These are phyloP conservation scores for Neurospora tetraspora DNA, from an alignment of 495 filamentous ascomycete species.

Conservation along the genomic window DNA sequence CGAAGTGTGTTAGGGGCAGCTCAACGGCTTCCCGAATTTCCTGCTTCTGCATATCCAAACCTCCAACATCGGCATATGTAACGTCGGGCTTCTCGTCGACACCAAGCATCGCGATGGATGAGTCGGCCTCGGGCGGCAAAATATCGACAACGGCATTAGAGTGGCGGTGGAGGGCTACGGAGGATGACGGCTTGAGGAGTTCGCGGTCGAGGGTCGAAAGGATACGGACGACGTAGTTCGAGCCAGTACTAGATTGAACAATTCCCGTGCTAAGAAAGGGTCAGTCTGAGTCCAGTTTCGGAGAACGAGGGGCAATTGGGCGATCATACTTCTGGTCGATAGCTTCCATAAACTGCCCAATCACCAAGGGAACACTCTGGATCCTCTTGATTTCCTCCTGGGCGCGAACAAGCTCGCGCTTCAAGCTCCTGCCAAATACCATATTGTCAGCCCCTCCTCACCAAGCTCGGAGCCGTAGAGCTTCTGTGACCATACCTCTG, in stretches of 20 bases:
- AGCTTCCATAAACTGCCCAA: constrained; percentile 99
- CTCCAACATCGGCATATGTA: constrained; percentile 95
- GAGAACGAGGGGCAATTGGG: not conserved
- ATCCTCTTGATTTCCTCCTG: constrained; percentile 99
- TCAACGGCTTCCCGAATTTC: constrained; percentile 97
- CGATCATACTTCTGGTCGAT: constrained; percentile 90
- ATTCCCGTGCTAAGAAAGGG: constrained; percentile 69
- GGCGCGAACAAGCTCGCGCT: constrained; percentile 90
- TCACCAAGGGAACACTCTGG: constrained; percentile 94
- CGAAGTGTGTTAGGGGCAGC: constrained; percentile 90
- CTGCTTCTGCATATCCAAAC: constrained; percentile 99
- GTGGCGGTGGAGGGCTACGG: constrained; percentile 93
- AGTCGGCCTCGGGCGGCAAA: constrained; percentile 93
- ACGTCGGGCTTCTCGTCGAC: constrained; percentile 97
- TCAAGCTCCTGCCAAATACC: constrained; percentile 60
- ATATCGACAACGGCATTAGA: constrained; percentile 98
- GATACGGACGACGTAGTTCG: constrained; percentile 98
- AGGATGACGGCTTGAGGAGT: constrained; percentile 92
- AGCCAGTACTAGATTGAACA: constrained; percentile 94
- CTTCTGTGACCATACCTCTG: constrained; percentile 53
- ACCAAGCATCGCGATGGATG: constrained; percentile 95
- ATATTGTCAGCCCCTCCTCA: not conserved
- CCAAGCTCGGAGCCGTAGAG: not conserved
- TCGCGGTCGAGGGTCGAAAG: constrained; percentile 97
- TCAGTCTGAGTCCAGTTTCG: not conserved